Evolutionary conservation across 306 rosid genomes (phyloP).

Genomic region (Coriaria nepalensis): DNA sequence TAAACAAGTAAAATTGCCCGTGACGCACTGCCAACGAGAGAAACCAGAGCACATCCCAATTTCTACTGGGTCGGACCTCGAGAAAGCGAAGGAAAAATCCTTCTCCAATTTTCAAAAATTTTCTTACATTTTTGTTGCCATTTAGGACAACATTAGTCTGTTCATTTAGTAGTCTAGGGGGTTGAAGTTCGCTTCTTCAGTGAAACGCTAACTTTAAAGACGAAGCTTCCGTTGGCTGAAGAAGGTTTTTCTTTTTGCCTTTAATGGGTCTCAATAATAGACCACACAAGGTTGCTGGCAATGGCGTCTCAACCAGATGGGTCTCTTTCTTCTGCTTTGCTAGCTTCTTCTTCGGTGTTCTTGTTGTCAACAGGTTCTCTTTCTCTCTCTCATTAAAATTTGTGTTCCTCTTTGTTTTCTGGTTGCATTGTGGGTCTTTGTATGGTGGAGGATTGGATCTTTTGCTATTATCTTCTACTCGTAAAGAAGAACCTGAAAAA

Average conservation of each 20-base stretch:
- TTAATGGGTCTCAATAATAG: conserved; percentile 35
- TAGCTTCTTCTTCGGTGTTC: conserved; percentile 49
- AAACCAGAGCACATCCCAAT: no score
- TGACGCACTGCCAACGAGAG: no score
- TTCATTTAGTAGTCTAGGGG: neutral
- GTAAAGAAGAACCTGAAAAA: no score
- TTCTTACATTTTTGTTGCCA: neutral
- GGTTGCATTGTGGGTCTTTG: conserved; percentile 1
- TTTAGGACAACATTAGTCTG: neutral
- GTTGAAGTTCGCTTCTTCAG: conserved; percentile 1
- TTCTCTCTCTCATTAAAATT: conserved; percentile 10
- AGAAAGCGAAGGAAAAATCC: conserved; percentile 2
- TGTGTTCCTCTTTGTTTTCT: conserved; percentile 10
- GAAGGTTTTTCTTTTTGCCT: conserved; percentile 18
- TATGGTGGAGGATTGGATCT: conserved; percentile 3
- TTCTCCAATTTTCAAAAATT: neutral
- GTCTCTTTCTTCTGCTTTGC: conserved; percentile 38
- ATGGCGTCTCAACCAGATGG: conserved; percentile 49
- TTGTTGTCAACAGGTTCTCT: conserved; percentile 43
- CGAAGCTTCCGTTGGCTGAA: conserved; percentile 19
- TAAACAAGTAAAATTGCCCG: no score
- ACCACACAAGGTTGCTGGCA: conserved; percentile 34
- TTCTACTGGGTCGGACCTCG: neutral
- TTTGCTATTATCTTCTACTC: conserved; percentile 1
- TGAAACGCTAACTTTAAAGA: conserved; percentile 1